Evolutionary conservation across 2,329 filamentous ascomycete species (phyloP), one percentile per base, ranked within the genome.

Genomic region (Apiospora marii): DNA sequence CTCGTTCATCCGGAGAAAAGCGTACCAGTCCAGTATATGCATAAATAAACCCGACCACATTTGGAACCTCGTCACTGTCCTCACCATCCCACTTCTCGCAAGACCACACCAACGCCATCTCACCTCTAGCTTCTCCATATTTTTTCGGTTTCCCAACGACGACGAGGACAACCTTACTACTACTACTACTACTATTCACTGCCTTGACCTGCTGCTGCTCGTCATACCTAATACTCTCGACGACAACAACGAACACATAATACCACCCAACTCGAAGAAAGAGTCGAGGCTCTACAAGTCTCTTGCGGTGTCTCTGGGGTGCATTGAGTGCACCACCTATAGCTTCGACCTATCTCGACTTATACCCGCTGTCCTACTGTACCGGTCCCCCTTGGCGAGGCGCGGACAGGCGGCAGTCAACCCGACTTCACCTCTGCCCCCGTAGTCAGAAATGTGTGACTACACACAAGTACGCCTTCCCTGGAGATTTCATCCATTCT

Each of bases 381-480:
- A 64, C 58, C 19, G 34, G 58, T 64, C 58, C 58, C 51, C 58
- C 34, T 41, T 64, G 58, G 58, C 30, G 19, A 64, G 58, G 58
- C 34, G 58, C 58, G 58, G 58, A 64, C 58, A 64, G 58, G 58
- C 58, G 58, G 58, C 19, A 14, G 58, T 64, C 34, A 64, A 64
- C 58, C 58, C 34, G 30, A 64, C 58, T 41, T 34, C 37, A 22
- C 8, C 34, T 64, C 58, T 41, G 34, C 58, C 58, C 27, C 58
- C 30, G 41, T 48, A 69, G 67, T 37, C 46, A 70, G 74, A 73
- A 67, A 81, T 81, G 79, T 81, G 79, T 71, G 79, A 81, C 73
- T 81, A 81, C 74, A 80, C 79, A 30, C 79, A 81, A 74, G 79
- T 81, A 78, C 16, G 75, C 51, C 14, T 43, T 49, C 72, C 37